These are phyloP conservation scores for Odonthalia washingtoniensis DNA, from an alignment of 31 red algal genomes.

Conservation along the genomic window DNA sequence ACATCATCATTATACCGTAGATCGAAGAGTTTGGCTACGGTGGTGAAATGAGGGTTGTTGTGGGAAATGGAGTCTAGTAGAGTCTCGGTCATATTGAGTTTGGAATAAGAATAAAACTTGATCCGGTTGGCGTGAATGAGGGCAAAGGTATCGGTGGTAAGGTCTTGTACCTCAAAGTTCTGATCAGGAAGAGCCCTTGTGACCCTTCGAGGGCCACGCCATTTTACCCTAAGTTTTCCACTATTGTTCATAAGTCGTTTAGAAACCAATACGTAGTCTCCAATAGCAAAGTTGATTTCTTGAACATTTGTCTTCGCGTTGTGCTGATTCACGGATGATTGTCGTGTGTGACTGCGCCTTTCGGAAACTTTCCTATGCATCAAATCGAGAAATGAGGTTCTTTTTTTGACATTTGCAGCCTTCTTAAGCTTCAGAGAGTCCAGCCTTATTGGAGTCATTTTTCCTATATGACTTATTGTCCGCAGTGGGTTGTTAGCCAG, in stretches of 20 bases:
- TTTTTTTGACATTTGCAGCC: background rate
- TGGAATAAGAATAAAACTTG: background rate
- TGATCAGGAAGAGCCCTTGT: background rate
- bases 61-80: background rate
- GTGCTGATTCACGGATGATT: too few species aligned
- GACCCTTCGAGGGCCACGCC: too few species aligned
- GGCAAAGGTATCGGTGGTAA: background rate
- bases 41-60: background rate
- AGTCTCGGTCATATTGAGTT: background rate
- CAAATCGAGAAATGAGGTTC: too few species aligned
- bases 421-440: background rate
- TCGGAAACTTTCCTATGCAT: too few species aligned
- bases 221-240: too few species aligned
- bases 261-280: too few species aligned
- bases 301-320: too few species aligned
- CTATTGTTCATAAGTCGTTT: too few species aligned
- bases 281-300: too few species aligned
- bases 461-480: background rate
- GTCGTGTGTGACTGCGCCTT: too few species aligned
- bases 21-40: background rate
- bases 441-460: background rate
- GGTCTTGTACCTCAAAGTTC: background rate
- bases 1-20: conserved; percentile 1
- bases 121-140: background rate
- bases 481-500: background rate